Conservation (phyloP, 2,329 filamentous ascomycete genomes). For the Pseudopyrenochaeta lycopersici region DNA sequence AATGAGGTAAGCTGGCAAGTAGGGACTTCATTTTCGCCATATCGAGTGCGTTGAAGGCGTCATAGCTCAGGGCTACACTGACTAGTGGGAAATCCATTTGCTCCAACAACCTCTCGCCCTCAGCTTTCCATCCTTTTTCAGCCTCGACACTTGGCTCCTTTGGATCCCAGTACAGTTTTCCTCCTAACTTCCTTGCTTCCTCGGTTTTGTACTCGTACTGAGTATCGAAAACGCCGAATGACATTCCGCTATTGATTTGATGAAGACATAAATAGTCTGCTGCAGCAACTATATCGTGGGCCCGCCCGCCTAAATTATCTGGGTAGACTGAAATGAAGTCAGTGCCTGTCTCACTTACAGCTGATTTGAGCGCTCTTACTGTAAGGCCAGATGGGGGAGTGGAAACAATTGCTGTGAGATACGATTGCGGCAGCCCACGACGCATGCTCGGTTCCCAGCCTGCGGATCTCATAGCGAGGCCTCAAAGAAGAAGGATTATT, state of each 20-base stretch:
- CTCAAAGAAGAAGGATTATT: slow-evolving; percentile 35
- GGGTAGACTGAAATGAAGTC: slow-evolving; percentile 27
- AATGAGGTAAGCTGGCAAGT: slow-evolving; percentile 33
- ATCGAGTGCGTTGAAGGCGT: slow-evolving; percentile 37
- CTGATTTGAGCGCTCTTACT: not conserved
- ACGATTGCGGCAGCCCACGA: slow-evolving; percentile 43
- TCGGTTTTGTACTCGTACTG: slow-evolving; percentile 48
- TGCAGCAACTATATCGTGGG: slow-evolving; percentile 10
- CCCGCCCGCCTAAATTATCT: slow-evolving; percentile 21
- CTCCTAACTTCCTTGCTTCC: slow-evolving; percentile 35
- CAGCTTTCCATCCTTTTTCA: slow-evolving; percentile 23
- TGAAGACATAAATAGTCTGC: slow-evolving; percentile 42
- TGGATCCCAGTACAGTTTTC: slow-evolving; percentile 38
- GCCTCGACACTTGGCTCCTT: slow-evolving; percentile 24
- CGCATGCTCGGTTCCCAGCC: slow-evolving; percentile 33
- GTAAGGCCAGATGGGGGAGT: slow-evolving; percentile 35
- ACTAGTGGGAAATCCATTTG: slow-evolving; percentile 54
- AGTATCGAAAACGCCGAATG: slow-evolving; percentile 52
- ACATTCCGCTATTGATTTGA: slow-evolving; percentile 45
- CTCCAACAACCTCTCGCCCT: slow-evolving; percentile 32
- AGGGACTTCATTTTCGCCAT: slow-evolving; percentile 31
- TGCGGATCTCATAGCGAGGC: slow-evolving; percentile 43
- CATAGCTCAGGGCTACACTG: slow-evolving; percentile 49
- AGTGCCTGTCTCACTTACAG: no score
- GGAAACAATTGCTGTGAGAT: slow-evolving; percentile 42